Evolutionary conservation across 1,284 basidiomycete species (phyloP).

Genomic region (Trametes hirsuta): DNA sequence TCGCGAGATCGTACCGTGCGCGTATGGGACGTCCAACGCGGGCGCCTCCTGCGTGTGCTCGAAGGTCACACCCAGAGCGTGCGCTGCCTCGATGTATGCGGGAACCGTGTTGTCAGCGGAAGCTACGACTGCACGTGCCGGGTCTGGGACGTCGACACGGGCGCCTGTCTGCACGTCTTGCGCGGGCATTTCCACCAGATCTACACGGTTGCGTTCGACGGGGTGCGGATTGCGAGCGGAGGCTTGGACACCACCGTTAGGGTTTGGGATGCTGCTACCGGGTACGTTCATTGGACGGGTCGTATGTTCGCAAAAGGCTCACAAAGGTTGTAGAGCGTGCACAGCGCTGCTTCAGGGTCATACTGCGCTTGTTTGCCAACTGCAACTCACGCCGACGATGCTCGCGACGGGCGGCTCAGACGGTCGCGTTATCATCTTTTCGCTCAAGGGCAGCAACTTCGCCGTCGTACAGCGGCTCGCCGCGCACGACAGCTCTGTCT

Average conservation of each 20-base stretch:
- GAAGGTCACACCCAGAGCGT: conserved; percentile 86
- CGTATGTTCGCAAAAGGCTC: background rate
- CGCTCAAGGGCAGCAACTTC: conserved; percentile 46
- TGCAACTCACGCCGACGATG: conserved; percentile 78
- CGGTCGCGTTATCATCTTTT: conserved; percentile 91
- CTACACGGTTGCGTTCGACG: conserved; percentile 94
- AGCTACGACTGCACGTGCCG: conserved; percentile 88
- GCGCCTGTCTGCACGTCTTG: conserved; percentile 84
- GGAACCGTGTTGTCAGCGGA: conserved; percentile 82
- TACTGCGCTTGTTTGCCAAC: conserved; percentile 91
- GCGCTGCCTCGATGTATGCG: conserved; percentile 86
- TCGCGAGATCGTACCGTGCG: conserved; percentile 87
- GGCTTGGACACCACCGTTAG: conserved; percentile 91
- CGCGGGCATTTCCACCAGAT: conserved; percentile 93
- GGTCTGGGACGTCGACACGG: conserved; percentile 72
- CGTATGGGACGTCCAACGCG: conserved; percentile 92
- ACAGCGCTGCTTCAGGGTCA: conserved; percentile 90
- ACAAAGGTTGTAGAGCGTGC: conserved; percentile 60
- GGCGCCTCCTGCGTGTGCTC: conserved; percentile 70
- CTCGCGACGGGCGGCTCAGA: conserved; percentile 94
- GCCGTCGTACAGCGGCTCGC: conserved; percentile 55
- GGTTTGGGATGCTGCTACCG: conserved; percentile 83
- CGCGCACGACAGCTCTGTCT: conserved; percentile 92
- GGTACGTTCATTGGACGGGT: conserved; percentile 47
- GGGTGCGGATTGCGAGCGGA: conserved; percentile 83